Percentiles rank a stretch among this genome's conserved stretches.
These are phyloP conservation scores for Friedmanniomyces simplex DNA, from an alignment of 495 filamentous ascomycete species.

Conservation along the genomic window DNA sequence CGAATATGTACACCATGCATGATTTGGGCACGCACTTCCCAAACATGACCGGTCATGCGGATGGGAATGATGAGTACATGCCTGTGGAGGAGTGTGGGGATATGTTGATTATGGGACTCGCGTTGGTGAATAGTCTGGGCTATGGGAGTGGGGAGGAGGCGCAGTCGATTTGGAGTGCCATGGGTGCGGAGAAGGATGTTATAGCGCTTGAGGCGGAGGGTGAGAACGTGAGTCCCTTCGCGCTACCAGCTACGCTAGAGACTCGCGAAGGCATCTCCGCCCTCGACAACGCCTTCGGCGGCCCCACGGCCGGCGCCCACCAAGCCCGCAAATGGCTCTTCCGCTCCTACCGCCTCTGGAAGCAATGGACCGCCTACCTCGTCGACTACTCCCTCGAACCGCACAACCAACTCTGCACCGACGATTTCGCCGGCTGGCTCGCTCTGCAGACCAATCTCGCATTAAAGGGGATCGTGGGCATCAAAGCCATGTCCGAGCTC, in stretches of 20 bases:
- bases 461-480: slow-evolving; percentile 87
- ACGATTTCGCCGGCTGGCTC: slow-evolving; percentile 93
- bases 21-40: slow-evolving; percentile 84
- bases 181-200: slow-evolving; percentile 15
- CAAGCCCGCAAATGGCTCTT: slow-evolving; percentile 41
- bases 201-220: neutral
- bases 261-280: slow-evolving; percentile 11
- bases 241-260: slow-evolving; percentile 20
- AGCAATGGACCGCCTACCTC: slow-evolving; percentile 86
- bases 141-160: slow-evolving; percentile 50
- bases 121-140: slow-evolving; percentile 67
- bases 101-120: slow-evolving; percentile 90
- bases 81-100: slow-evolving; percentile 94
- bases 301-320: neutral
- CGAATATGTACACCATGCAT: slow-evolving; percentile 78
- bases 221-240: slow-evolving; percentile 21
- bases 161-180: slow-evolving; percentile 26
- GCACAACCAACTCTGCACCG: slow-evolving; percentile 80
- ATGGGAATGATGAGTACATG: slow-evolving; percentile 91
- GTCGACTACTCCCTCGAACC: slow-evolving; percentile 80
- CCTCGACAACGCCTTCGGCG: slow-evolving; percentile 10
- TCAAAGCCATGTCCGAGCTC: slow-evolving; percentile 85
- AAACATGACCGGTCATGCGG: slow-evolving; percentile 84
- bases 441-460: slow-evolving; percentile 89
- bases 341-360: slow-evolving; percentile 69